These are phyloP conservation scores for Vigna reflexopilosa DNA, from an alignment of 306 rosid species.

Conservation along the genomic window DNA sequence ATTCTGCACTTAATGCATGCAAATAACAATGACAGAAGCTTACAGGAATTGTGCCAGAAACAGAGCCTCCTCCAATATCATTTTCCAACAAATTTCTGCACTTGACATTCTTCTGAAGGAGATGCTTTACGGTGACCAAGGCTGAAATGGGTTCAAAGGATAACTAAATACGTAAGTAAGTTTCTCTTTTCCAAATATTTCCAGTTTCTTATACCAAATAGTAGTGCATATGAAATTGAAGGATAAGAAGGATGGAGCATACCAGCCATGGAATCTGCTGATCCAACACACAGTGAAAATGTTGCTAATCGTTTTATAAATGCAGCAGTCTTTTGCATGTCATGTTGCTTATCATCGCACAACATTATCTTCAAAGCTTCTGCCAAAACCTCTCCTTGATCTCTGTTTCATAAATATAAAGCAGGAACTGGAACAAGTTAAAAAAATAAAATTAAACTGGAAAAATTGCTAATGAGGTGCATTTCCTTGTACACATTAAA, in stretches of 20 bases:
- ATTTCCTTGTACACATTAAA: constrained; percentile 13
- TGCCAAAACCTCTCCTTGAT: constrained; percentile 85
- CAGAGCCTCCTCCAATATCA: constrained; percentile 95
- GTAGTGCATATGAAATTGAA: not conserved
- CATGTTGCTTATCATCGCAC: constrained; percentile 96
- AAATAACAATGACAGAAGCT: constrained; percentile 33
- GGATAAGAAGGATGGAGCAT: constrained; percentile 36
- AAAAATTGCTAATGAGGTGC: constrained; percentile 10
- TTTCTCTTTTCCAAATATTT: not conserved
- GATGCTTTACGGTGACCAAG: constrained; percentile 86
- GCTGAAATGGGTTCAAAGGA: constrained; percentile 64
- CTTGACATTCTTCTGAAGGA: constrained; percentile 88
- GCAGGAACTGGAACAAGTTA: constrained; percentile 17
- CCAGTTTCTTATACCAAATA: not conserved
- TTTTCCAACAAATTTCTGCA: constrained; percentile 96
- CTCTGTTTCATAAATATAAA: constrained; percentile 61
- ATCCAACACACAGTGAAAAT: constrained; percentile 72
- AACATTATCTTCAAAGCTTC: constrained; percentile 95
- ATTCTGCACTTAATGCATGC: not conserved
- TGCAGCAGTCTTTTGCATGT: constrained; percentile 99
- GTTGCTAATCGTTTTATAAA: constrained; percentile 90
- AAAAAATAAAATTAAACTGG: not conserved
- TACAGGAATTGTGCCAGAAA: constrained; percentile 80
- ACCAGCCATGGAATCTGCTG: constrained; percentile 97
- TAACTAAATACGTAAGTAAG: constrained; percentile 26